A percentile compares a stretch with the other conserved stretches of the same genome.
Evolutionary conservation across 2,329 filamentous ascomycete genomes (phyloP).

Genomic region (Epichloe sylvatica): DNA sequence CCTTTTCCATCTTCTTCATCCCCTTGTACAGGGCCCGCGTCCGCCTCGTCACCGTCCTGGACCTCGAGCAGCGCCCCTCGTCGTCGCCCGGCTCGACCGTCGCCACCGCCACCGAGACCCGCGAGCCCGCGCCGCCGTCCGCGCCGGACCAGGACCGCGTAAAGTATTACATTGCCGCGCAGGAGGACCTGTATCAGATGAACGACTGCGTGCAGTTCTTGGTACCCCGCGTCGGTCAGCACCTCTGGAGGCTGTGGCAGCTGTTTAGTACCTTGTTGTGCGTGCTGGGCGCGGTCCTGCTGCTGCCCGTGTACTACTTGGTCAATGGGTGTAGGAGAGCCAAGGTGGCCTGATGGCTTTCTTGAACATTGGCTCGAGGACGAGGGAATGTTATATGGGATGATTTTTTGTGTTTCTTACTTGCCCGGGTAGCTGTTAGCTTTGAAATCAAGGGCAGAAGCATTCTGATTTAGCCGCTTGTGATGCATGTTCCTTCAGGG

Average conservation of each 20-base stretch:
- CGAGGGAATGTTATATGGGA: too few relatives aligned
- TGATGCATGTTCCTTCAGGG: too few relatives aligned
- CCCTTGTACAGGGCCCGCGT: conserved; percentile 61
- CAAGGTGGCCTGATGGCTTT: conserved; percentile 3
- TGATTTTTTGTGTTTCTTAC: too few relatives aligned
- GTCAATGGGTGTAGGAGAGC: conserved; percentile 13
- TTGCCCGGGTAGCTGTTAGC: too few relatives aligned
- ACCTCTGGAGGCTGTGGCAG: conserved; percentile 46
- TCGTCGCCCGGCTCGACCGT: too few relatives aligned
- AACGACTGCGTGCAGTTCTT: conserved; percentile 65
- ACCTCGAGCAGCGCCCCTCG: conserved; percentile 35
- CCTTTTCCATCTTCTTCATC: conserved; percentile 64
- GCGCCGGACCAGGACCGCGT: conserved; percentile 11
- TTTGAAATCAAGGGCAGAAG: too few relatives aligned
- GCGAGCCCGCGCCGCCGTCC: conserved; percentile 7
- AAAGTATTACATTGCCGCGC: conserved; percentile 55
- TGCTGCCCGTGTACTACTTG: conserved; percentile 21
- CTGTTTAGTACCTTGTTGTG: conserved; percentile 51
- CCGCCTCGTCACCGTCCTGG: conserved; percentile 52
- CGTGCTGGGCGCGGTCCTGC: conserved; percentile 38
- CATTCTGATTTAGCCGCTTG: too few relatives aligned
- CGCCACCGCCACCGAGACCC: conserved; percentile 2
- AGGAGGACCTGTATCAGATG: conserved; percentile 72
- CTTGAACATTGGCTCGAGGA: too few relatives aligned
- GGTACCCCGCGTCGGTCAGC: conserved; percentile 40